A percentile compares a stretch with the other conserved stretches of the same genome.
phyloP scores from a whole-genome alignment of 257 asterid species.

The Nicotiana paniculata region DNA sequence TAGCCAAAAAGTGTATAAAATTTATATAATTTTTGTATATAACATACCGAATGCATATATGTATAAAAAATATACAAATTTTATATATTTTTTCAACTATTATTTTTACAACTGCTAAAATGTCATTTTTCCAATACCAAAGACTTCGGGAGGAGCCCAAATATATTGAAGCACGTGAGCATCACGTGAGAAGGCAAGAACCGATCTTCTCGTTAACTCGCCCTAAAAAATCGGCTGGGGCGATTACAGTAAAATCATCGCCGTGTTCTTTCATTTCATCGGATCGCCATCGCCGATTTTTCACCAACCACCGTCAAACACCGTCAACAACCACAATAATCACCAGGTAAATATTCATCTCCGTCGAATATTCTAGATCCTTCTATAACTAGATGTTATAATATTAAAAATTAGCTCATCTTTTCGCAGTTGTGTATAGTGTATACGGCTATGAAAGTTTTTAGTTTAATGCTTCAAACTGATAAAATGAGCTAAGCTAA shows the following conservation, averaged over 20 bases:
- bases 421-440: background rate
- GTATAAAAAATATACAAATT: no score
- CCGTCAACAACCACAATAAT: background rate
- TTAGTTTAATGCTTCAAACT: background rate
- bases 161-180: background rate
- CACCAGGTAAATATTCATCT: background rate
- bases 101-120: no score
- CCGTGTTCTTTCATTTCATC: conserved; percentile 23
- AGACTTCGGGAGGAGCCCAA: background rate
- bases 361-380: background rate
- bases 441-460: background rate
- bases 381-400: background rate
- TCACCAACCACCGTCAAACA: conserved; percentile 6
- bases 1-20: no score
- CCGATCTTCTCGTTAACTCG: conserved; percentile 12
- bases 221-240: conserved; percentile 10
- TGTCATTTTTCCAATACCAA: background rate
- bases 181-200: background rate
- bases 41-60: no score
- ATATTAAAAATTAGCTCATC: background rate
- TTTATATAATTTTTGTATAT: no score
- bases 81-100: no score
- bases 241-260: background rate
- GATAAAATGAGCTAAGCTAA: background rate
- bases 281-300: conserved; percentile 15